phyloP scores from a whole-genome alignment of 2,329 filamentous ascomycete genomes.

The Beauveria asiatica region DNA sequence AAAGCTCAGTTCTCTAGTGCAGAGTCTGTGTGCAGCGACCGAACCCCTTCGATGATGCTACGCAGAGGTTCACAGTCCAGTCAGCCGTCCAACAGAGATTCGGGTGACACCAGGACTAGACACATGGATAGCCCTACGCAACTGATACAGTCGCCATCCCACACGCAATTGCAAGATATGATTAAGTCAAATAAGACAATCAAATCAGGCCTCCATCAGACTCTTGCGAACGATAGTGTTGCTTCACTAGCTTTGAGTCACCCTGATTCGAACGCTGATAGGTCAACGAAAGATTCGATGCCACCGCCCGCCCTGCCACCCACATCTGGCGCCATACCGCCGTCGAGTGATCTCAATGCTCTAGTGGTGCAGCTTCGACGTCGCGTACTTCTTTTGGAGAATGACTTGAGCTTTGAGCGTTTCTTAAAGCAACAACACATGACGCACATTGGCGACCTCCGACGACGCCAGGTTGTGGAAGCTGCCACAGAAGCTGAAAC shows the following conservation, averaged over 20 bases:
- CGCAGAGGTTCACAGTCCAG: slow-evolving; percentile 42
- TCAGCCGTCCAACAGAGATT: slow-evolving; percentile 40
- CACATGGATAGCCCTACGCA: slow-evolving; percentile 53
- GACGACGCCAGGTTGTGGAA: slow-evolving; percentile 65
- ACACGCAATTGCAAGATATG: slow-evolving; percentile 51
- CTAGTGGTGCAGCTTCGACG: slow-evolving; percentile 54
- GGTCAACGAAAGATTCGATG: slow-evolving; percentile 20
- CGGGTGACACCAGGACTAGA: slow-evolving; percentile 30
- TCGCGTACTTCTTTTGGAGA: slow-evolving; percentile 67
- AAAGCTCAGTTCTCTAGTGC: slow-evolving; percentile 44
- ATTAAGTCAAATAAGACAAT: slow-evolving; percentile 51
- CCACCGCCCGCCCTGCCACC: slow-evolving; percentile 21
- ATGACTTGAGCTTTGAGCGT: slow-evolving; percentile 74
- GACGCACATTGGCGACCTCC: slow-evolving; percentile 69
- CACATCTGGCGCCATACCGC: slow-evolving; percentile 15
- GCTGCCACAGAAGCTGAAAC: slow-evolving; percentile 74
- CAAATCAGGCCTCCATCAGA: slow-evolving; percentile 47
- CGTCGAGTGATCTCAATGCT: slow-evolving; percentile 24
- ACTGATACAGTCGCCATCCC: slow-evolving; percentile 37
- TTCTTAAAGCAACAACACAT: slow-evolving; percentile 80
- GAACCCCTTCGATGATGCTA: slow-evolving; percentile 28
- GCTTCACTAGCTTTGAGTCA: slow-evolving; percentile 44
- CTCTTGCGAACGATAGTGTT: slow-evolving; percentile 49
- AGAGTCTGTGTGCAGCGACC: slow-evolving; percentile 32
- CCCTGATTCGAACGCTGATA: slow-evolving; percentile 37